phyloP scores from a whole-genome alignment of 1,139 yeast species.

The Diutina catenulata region DNA sequence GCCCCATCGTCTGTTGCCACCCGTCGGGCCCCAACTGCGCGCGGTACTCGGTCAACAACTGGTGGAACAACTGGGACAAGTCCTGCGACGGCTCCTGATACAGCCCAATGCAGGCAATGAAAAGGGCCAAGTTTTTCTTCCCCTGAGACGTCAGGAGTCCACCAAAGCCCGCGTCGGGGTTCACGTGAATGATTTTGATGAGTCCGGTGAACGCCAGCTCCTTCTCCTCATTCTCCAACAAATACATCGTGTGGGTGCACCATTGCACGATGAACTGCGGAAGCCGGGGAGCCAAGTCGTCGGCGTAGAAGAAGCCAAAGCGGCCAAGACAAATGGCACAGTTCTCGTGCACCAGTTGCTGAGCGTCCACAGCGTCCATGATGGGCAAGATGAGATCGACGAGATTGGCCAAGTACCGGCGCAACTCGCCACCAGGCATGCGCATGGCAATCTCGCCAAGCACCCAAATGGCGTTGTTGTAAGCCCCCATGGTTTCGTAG shows the following conservation, averaged over 20 bases:
- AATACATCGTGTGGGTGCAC: slow-evolving; percentile 53
- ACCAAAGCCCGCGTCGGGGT: slow-evolving; percentile 54
- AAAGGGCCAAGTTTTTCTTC: slow-evolving; percentile 37
- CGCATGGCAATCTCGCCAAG: slow-evolving; percentile 76
- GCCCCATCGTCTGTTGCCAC: slow-evolving; percentile 4
- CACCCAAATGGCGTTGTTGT: slow-evolving; percentile 91
- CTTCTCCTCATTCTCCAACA: slow-evolving; percentile 71
- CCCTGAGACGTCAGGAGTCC: slow-evolving; percentile 35
- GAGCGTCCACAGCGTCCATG: slow-evolving; percentile 44
- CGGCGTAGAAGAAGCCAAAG: slow-evolving; percentile 57
- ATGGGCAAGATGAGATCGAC: slow-evolving; percentile 55
- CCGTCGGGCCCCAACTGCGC: slow-evolving; percentile 29
- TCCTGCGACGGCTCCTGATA: slow-evolving; percentile 42
- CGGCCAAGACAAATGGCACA: slow-evolving; percentile 93
- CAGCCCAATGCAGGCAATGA: slow-evolving; percentile 53
- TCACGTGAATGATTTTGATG: slow-evolving; percentile 48
- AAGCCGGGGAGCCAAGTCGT: slow-evolving; percentile 44
- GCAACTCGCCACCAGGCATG: slow-evolving; percentile 36
- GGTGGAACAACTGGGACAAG: slow-evolving; percentile 31
- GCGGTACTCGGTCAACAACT: slow-evolving; percentile 34
- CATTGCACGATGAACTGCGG: slow-evolving; percentile 48
- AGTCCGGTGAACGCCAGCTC: slow-evolving; percentile 72
- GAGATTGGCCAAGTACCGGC: slow-evolving; percentile 49
- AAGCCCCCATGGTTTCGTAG: slow-evolving; percentile 45
- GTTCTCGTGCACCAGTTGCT: slow-evolving; percentile 66